These are phyloP conservation scores for Phoma sp. DNA, from an alignment of 2,329 filamentous ascomycete genomes.

Conservation along the genomic window DNA sequence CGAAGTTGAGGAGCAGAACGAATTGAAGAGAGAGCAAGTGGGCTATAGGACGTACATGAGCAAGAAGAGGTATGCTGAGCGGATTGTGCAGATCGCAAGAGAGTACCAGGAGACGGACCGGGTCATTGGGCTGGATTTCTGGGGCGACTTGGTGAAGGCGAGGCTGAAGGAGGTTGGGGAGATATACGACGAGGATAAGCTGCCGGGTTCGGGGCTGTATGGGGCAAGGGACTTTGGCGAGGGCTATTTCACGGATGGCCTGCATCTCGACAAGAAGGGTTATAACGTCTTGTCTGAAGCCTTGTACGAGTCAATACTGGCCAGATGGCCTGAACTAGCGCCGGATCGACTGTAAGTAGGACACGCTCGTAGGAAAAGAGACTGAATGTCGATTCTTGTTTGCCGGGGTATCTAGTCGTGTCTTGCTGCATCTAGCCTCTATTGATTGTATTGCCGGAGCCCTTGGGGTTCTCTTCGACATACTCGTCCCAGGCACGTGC, in stretches of 20 bases:
- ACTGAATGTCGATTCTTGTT: not conserved
- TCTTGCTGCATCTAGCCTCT: conserved; percentile 59
- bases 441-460: conserved; percentile 83
- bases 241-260: conserved; percentile 48
- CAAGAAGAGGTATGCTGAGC: conserved; percentile 49
- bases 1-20: conserved; percentile 11
- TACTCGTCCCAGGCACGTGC: conserved; percentile 96
- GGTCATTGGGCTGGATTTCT: conserved; percentile 45
- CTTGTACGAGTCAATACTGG: conserved; percentile 28
- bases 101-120: conserved; percentile 43
- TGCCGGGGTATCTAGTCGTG: conserved; percentile 21
- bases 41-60: conserved; percentile 46
- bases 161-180: conserved; percentile 31
- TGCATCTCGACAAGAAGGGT: conserved; percentile 45
- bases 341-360: conserved; percentile 25
- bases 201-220: conserved; percentile 47
- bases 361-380: too few species aligned
- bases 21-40: conserved; percentile 20
- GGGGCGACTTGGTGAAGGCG: conserved; percentile 38
- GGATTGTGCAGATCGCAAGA: conserved; percentile 44
- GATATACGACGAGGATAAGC: conserved; percentile 37
- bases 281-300: conserved; percentile 38
- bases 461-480: conserved; percentile 85
- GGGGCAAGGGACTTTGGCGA: conserved; percentile 39
- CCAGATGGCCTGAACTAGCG: conserved; percentile 42